These are phyloP conservation scores for Apiotrichum laibachii DNA, from an alignment of 1,284 basidiomycete species.

Conservation along the genomic window DNA sequence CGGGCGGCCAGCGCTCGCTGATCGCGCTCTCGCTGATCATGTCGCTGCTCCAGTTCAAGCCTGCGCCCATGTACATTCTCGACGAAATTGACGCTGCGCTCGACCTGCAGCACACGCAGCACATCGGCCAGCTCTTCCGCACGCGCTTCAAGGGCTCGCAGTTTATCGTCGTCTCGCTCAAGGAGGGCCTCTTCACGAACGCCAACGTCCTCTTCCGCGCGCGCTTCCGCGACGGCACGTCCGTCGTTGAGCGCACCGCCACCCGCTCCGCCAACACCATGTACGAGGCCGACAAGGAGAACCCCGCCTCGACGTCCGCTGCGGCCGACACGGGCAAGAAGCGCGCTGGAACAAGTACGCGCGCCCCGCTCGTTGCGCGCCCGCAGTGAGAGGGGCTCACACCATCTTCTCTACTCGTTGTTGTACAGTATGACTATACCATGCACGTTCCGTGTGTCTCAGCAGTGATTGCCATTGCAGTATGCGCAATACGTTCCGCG, in stretches of 20 bases:
- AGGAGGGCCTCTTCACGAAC: slow-evolving; percentile 96
- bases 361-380: not conserved
- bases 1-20: slow-evolving; percentile 93
- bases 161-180: slow-evolving; percentile 96
- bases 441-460: not conserved
- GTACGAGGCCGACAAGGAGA: slow-evolving; percentile 36
- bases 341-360: not conserved
- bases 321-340: not conserved
- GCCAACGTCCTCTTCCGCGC: slow-evolving; percentile 96
- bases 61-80: slow-evolving; percentile 99
- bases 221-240: slow-evolving; percentile 85
- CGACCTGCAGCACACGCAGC: slow-evolving; percentile 92
- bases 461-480: too few relatives aligned
- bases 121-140: slow-evolving; percentile 93
- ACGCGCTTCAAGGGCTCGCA: slow-evolving; percentile 93
- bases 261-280: slow-evolving; percentile 24
- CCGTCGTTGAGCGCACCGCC: slow-evolving; percentile 67
- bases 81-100: slow-evolving; percentile 98
- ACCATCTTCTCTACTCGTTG: not conserved
- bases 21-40: slow-evolving; percentile 97
- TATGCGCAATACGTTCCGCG: too few relatives aligned
- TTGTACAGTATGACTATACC: not conserved
- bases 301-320: slow-evolving; percentile 1
- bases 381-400: not conserved
- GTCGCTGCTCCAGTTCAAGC: slow-evolving; percentile 97